Percentiles rank a stretch among this genome's conserved stretches.
These are phyloP conservation scores for Zygotorulaspora chibaensis DNA, from an alignment of 805 yeast genomes.

Conservation along the genomic window DNA sequence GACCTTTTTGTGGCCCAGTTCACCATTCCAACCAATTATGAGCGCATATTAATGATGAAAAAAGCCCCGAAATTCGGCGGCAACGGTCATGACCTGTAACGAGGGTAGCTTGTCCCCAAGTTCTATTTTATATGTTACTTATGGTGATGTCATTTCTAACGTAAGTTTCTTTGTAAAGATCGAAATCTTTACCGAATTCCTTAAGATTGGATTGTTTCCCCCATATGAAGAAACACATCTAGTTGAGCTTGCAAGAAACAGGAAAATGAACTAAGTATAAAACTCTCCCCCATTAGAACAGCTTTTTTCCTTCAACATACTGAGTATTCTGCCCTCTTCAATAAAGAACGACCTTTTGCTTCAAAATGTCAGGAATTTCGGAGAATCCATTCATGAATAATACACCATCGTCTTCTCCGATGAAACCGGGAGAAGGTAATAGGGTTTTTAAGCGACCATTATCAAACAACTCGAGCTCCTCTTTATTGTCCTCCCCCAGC, in stretches of 20 bases:
- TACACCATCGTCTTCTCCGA: constrained; percentile 34
- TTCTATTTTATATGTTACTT: background rate
- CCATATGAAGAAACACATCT: background rate
- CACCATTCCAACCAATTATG: constrained; percentile 51
- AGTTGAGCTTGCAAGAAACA: background rate
- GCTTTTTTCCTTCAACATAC: background rate
- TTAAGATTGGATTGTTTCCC: background rate
- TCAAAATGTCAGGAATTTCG: constrained; percentile 14
- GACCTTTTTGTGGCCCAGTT: constrained; percentile 47
- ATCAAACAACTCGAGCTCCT: constrained; percentile 22
- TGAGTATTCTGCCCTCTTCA: background rate
- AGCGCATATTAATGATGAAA: constrained; percentile 31
- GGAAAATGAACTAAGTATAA: background rate
- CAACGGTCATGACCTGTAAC: background rate
- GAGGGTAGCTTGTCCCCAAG: background rate
- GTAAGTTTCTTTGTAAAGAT: background rate
- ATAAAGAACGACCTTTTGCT: background rate
- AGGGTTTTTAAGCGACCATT: constrained; percentile 21
- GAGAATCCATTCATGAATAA: constrained; percentile 33
- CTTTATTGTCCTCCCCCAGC: constrained; percentile 29
- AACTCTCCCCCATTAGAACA: background rate
- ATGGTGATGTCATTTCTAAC: background rate
- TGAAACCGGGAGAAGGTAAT: constrained; percentile 20
- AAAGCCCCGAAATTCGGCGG: background rate
- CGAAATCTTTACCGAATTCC: background rate